Base-by-base conservation (phyloP, 2,329 filamentous ascomycete species). In the Penicillium nordicum region DNA sequence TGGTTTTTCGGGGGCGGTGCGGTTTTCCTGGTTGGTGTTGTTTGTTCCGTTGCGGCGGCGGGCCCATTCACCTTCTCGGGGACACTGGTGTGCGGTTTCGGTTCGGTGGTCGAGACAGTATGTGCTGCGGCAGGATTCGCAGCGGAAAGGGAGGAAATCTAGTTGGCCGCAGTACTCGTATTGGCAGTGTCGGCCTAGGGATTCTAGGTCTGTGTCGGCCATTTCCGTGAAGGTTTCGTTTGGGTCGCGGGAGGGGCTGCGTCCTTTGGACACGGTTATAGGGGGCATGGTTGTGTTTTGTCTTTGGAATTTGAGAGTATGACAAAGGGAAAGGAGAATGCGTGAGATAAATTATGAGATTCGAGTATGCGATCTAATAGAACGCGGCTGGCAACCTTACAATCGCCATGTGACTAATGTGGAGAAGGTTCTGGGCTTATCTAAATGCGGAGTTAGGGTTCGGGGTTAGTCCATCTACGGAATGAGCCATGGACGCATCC, bases 81-180 rank as follows among this genome's bases (percentile, higher is more conserved):
- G 66, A 63, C 86, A 88, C 69, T 85, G 83, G 78, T 99, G 95
- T 0, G 90, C 79, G 21, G 85, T 84, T 78, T 97, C 93, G 67
- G 86, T 88, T 53, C 93, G 89, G 80, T 99, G 94, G 71, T 97
- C 93, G 63, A 96, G 88, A 74, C 95, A 99, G 79, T 87, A 99
- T 16, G 88, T 93, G 57, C 81, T 80, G 68, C 78, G 83, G 78
- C 94, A 99, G 65, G 89, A 94, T 72, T 95, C 90, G 78, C 94
- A 99, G 70, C 86, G 83, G 75, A 97, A 97, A 4, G 94, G 94
- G 5, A 99, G 85, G 74, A 99, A 97, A 76, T 97, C 94, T 58
- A 97, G 89, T 71, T 94, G 89, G 72, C 92, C 88, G 81, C 94
- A 99, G 80, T 91, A 95, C 63, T 88, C 80, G 76, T 89, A 88